Evolutionary conservation across 257 asterid genomes (phyloP).

Genomic region (Plectranthus barbatus): DNA sequence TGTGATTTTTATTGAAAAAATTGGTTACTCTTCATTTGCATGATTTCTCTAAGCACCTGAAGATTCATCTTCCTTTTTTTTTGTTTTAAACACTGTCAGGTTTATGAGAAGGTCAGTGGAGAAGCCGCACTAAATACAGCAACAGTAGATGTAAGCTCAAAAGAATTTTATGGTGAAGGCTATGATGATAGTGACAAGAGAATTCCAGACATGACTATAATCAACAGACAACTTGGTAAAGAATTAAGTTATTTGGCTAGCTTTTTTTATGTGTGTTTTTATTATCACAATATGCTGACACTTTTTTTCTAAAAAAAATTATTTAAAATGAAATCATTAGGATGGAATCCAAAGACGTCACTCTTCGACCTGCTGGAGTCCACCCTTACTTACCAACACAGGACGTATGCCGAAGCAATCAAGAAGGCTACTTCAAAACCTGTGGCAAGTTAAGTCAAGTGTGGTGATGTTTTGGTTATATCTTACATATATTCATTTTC

Average conservation of each 20-base stretch:
- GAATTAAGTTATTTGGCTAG: neutral
- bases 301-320: too few relatives aligned
- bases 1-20: neutral
- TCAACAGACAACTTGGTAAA: conserved; percentile 82
- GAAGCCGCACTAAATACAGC: conserved; percentile 61
- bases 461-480: neutral
- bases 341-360: conserved; percentile 78
- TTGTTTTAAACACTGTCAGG: conserved; percentile 40
- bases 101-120: conserved; percentile 76
- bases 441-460: conserved; percentile 24
- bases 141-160: conserved; percentile 73
- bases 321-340: conserved; percentile 18
- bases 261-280: neutral
- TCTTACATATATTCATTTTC: conserved; percentile 16
- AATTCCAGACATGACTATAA: conserved; percentile 94
- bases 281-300: too few relatives aligned
- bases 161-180: conserved; percentile 94
- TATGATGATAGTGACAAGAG: conserved; percentile 95
- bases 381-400: conserved; percentile 72
- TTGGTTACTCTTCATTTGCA: too few relatives aligned
- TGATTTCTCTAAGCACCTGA: neutral
- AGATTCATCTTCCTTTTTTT: neutral
- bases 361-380: conserved; percentile 77
- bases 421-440: conserved; percentile 63
- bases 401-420: conserved; percentile 68